phyloP scores from a whole-genome alignment of 805 yeast species.

The Hanseniaspora guilliermondii region DNA sequence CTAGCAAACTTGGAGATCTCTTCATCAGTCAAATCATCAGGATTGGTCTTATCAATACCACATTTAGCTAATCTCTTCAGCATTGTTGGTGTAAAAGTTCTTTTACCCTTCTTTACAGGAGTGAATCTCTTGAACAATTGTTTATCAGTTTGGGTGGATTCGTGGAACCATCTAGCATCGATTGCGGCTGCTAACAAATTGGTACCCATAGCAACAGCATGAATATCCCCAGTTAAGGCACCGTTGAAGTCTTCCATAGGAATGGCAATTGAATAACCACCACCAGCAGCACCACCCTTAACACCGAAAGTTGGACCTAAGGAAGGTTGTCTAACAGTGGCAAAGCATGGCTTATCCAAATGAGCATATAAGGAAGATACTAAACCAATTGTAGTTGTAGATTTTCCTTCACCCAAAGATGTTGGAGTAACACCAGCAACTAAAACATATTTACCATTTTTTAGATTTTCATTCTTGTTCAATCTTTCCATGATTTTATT shows the following conservation, averaged over 20 bases:
- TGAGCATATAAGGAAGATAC: conserved; percentile 75
- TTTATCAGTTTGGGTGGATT: conserved; percentile 57
- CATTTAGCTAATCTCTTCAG: conserved; percentile 51
- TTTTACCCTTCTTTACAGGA: conserved; percentile 58
- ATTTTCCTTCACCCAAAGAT: conserved; percentile 76
- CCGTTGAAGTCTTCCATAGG: conserved; percentile 83
- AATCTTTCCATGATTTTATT: conserved; percentile 47
- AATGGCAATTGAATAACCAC: conserved; percentile 76
- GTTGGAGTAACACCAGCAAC: conserved; percentile 82
- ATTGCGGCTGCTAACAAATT: conserved; percentile 74
- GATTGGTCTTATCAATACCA: conserved; percentile 58
- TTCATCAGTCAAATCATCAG: conserved; percentile 58
- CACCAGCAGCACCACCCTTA: conserved; percentile 87
- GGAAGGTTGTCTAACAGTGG: conserved; percentile 76
- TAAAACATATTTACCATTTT: conserved; percentile 50
- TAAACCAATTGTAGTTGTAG: conserved; percentile 72
- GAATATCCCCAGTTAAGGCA: conserved; percentile 79
- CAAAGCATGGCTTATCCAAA: conserved; percentile 53
- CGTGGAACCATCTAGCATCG: conserved; percentile 79
- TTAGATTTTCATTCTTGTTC: conserved; percentile 36
- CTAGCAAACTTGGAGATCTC: conserved; percentile 54
- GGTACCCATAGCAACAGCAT: conserved; percentile 73
- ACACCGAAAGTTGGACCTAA: conserved; percentile 86
- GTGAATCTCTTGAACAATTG: conserved; percentile 64
- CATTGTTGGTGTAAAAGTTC: conserved; percentile 60